Conservation (phyloP, 2,329 filamentous ascomycete genomes). For the Ceratocystis lukuohia region DNA sequence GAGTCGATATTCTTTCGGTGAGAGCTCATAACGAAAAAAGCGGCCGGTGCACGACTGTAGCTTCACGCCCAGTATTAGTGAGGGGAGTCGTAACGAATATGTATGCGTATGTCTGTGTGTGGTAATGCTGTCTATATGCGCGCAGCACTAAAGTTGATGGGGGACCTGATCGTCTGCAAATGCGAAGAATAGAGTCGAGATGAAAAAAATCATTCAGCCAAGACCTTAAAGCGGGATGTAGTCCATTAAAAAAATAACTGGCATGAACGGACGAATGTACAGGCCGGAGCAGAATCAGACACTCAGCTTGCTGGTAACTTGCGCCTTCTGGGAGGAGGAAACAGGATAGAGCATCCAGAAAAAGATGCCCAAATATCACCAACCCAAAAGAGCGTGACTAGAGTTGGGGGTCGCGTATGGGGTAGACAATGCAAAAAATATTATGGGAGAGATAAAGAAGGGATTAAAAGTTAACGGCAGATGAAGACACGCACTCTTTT, state of each 20-base stretch:
- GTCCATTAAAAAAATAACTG: neutral
- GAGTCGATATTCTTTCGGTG: slow-evolving; percentile 14
- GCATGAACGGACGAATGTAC: neutral
- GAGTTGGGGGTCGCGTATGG: neutral
- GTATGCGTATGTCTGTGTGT: neutral
- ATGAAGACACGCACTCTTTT: slow-evolving; percentile 3
- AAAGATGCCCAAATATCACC: slow-evolving; percentile 4
- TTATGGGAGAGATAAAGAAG: neutral
- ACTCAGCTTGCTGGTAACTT: neutral
- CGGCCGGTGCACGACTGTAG: neutral
- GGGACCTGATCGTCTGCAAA: neutral
- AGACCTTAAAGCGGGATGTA: neutral
- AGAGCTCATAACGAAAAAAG: slow-evolving; percentile 7
- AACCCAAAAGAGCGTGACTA: slow-evolving; percentile 2
- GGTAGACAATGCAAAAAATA: neutral
- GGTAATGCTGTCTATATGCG: neutral
- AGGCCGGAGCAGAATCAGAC: neutral
- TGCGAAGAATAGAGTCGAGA: neutral
- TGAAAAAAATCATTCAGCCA: neutral
- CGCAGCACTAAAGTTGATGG: neutral
- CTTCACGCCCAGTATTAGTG: neutral
- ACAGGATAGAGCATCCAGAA: neutral
- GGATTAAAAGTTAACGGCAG: neutral
- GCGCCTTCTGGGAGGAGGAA: neutral
- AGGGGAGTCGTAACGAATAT: neutral